These are phyloP conservation scores for Globisporangium nodosum DNA, from an alignment of 352 stramenopile species.

Conservation along the genomic window DNA sequence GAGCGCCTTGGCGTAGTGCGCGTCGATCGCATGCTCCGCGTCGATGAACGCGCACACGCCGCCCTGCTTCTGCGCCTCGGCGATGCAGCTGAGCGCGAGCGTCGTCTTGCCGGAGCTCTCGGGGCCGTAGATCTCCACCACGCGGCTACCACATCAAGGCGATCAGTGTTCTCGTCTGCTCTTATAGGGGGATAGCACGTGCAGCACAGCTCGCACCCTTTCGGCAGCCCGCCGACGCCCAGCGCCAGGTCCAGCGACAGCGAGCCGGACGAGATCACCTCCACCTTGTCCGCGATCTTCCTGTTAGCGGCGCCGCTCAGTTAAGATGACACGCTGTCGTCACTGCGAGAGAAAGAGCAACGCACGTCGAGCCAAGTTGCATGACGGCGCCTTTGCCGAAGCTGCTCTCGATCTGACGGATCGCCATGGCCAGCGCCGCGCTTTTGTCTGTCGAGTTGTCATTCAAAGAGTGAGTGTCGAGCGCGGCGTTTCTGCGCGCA, in stretches of 20 bases:
- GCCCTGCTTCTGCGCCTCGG: constrained; percentile 92
- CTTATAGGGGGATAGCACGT: neutral
- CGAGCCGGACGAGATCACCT: constrained; percentile 93
- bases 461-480: neutral
- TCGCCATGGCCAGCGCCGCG: constrained; percentile 90
- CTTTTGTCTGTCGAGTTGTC: constrained; percentile 44
- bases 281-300: constrained; percentile 85
- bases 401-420: constrained; percentile 94
- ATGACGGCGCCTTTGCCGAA: constrained; percentile 97
- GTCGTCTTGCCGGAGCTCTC: constrained; percentile 99
- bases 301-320: constrained; percentile 12
- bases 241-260: constrained; percentile 91
- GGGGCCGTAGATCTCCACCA: constrained; percentile 98
- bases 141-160: constrained; percentile 48
- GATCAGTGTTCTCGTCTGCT: neutral
- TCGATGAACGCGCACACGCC: constrained; percentile 98
- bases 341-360: neutral
- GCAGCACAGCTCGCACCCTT: constrained; percentile 46
- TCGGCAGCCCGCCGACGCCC: constrained; percentile 92
- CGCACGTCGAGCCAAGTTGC: constrained; percentile 90
- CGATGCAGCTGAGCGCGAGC: constrained; percentile 95
- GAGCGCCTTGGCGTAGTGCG: constrained; percentile 89
- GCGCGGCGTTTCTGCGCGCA: no score
- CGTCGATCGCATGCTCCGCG: constrained; percentile 97
- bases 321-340: neutral